Conservation (phyloP, 768 basidiomycete species). For the Holtermannia corniformis region DNA sequence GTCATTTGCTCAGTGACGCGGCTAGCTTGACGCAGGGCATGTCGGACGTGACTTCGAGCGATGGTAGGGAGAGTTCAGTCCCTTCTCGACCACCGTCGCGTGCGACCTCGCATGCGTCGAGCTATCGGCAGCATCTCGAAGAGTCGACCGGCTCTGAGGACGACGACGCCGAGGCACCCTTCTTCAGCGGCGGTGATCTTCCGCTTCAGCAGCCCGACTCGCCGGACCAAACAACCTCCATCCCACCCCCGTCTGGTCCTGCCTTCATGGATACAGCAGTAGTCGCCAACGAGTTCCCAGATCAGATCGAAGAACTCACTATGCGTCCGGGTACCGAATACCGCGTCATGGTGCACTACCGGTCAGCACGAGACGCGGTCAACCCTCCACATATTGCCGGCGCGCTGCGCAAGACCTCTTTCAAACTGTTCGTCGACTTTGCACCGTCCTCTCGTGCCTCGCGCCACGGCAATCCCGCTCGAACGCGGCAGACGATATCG, state of each 20-base stretch:
- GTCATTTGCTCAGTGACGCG: neutral
- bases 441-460: neutral
- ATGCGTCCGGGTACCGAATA: constrained; percentile 38
- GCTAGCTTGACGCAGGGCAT: neutral
- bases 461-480: neutral
- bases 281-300: constrained; percentile 16
- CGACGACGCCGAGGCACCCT: constrained; percentile 25
- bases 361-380: constrained; percentile 14
- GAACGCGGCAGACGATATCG: constrained; percentile 20
- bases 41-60: neutral
- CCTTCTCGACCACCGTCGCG: constrained; percentile 28
- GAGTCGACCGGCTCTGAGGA: constrained; percentile 14
- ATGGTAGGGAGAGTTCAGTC: constrained; percentile 15
- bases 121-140: constrained; percentile 11
- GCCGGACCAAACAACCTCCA: neutral
- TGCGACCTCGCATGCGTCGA: constrained; percentile 21
- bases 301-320: constrained; percentile 36
- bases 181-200: constrained; percentile 17
- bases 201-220: neutral
- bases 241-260: neutral
- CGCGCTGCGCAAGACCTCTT: constrained; percentile 19
- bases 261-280: constrained; percentile 2
- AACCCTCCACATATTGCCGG: constrained; percentile 21
- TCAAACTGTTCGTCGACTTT: constrained; percentile 29
- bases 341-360: constrained; percentile 29